Conservation (phyloP, 805 yeast genomes). For the Barnettozyma pratensis region DNA sequence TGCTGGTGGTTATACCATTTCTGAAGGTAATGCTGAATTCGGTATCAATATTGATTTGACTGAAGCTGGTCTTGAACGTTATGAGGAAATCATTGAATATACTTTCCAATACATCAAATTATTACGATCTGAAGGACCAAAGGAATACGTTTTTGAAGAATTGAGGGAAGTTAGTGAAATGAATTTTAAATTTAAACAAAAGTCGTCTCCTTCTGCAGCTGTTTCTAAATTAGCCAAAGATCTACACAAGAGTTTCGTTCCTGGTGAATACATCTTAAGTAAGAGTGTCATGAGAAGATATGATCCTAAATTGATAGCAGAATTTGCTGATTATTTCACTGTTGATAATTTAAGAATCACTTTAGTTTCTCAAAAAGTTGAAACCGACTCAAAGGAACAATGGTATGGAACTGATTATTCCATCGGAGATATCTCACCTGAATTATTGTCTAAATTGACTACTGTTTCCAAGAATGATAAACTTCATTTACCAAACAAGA, state of each 20-base stretch:
- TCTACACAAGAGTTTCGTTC: slow-evolving; percentile 55
- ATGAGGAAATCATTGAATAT: slow-evolving; percentile 52
- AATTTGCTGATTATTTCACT: slow-evolving; percentile 44
- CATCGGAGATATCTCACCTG: slow-evolving; percentile 37
- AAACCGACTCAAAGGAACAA: slow-evolving; percentile 52
- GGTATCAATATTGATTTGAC: slow-evolving; percentile 74
- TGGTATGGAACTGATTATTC: slow-evolving; percentile 92
- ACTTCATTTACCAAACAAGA: slow-evolving; percentile 63
- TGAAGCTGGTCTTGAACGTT: slow-evolving; percentile 58
- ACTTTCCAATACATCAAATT: slow-evolving; percentile 72
- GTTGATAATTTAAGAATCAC: slow-evolving; percentile 57
- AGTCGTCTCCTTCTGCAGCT: slow-evolving; percentile 63
- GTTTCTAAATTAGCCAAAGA: slow-evolving; percentile 62
- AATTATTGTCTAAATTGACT: slow-evolving; percentile 31
- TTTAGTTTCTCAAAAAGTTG: slow-evolving; percentile 48
- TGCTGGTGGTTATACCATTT: slow-evolving; percentile 63
- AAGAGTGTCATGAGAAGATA: slow-evolving; percentile 51
- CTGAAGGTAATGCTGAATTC: slow-evolving; percentile 64
- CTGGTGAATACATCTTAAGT: slow-evolving; percentile 60
- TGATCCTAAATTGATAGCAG: slow-evolving; percentile 47
- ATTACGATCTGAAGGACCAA: slow-evolving; percentile 53
- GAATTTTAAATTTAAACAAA: slow-evolving; percentile 77
- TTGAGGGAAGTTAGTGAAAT: slow-evolving; percentile 60
- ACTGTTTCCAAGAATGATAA: slow-evolving; percentile 27
- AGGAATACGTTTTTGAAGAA: slow-evolving; percentile 79